A percentile compares a stretch with the other conserved stretches of the same genome.
phyloP scores from a whole-genome alignment of 805 yeast genomes.

The Kodamaea kaohsiungensis region DNA sequence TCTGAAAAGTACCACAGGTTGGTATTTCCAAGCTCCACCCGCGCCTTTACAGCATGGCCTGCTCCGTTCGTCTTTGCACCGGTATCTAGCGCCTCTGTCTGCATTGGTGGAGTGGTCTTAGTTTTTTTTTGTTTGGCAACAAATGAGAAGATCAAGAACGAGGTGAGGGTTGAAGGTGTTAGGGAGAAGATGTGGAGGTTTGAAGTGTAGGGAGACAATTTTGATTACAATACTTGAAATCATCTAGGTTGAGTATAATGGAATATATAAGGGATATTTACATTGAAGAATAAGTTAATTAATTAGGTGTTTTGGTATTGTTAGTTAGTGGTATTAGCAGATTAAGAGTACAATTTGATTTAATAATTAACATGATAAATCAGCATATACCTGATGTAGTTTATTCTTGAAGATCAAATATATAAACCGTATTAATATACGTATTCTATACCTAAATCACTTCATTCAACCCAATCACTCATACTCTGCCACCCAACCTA shows the following conservation, averaged over 20 bases:
- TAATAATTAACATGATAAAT: too few species aligned
- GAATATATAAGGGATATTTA: too few species aligned
- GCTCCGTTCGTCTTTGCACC: not conserved
- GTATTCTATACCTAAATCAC: not conserved
- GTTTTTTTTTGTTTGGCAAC: not conserved
- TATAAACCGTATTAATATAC: too few species aligned
- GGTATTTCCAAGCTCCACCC: constrained; percentile 8
- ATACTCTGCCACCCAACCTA: not conserved
- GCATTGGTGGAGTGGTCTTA: not conserved
- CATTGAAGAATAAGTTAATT: too few species aligned
- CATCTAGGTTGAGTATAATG: too few species aligned
- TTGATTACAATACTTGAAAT: too few species aligned
- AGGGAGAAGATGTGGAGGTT: not conserved
- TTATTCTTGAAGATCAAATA: too few species aligned
- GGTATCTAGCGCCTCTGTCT: not conserved
- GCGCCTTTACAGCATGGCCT: not conserved
- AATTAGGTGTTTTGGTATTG: too few species aligned
- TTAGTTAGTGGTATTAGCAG: too few species aligned
- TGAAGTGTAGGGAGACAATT: too few species aligned
- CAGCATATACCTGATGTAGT: too few species aligned
- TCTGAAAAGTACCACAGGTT: constrained; percentile 39
- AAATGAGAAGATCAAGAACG: not conserved
- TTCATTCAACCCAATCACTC: not conserved
- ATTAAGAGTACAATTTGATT: too few species aligned
- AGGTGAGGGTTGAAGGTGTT: not conserved